Base-by-base conservation (phyloP, 257 asterid species). In the Henckelia pumila region DNA sequence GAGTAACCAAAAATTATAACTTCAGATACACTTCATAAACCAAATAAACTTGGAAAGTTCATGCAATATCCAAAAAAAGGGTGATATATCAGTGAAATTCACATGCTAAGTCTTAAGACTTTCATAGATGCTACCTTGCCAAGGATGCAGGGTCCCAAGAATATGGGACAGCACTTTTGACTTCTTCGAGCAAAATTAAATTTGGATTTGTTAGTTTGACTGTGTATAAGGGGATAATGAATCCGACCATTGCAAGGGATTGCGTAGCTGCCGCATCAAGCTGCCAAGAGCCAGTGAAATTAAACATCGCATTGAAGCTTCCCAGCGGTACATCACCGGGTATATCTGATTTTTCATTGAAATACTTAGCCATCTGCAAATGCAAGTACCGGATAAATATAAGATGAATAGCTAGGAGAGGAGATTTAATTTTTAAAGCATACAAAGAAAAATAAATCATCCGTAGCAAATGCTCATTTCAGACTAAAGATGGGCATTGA, bases 261-360 rank as follows among this genome's bases (percentile, higher is more conserved):
- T 94, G 91, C 6, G 99, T 91, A 53, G 96, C 82, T 28, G 96
- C 88, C 11, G 95, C 96, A 71, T 94, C 99, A 22, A 87, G 75
- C 80, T 87, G 95, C 96, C 93, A 82, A 72, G 89, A 87, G 63
- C 99, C 99, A 70, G 98, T 88, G 85, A 88, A 94, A 78, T 94
- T 94, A 67, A 94, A 94, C 99, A 94, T 94, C 17, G 99, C 94
- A 66, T 94, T 94, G 71, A 91, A 91, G 86, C 96, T 85, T 70
- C 99, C 99, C 30, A 91, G 95, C 13, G 99, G 99, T 62, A 86
- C 76, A 66, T 75, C 76, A 55, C 93, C 98, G 21, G 88, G 80
- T 65, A 94, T 77, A 69, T 70, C 64, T n/a, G 98, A 85, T 68
- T 69, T 77, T 63, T 88, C 93, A 37, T 94, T 94, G 86, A 85